Evolutionary conservation across 2,329 filamentous ascomycete genomes (phyloP).

Genomic region (Coniochaeta pulveracea): DNA sequence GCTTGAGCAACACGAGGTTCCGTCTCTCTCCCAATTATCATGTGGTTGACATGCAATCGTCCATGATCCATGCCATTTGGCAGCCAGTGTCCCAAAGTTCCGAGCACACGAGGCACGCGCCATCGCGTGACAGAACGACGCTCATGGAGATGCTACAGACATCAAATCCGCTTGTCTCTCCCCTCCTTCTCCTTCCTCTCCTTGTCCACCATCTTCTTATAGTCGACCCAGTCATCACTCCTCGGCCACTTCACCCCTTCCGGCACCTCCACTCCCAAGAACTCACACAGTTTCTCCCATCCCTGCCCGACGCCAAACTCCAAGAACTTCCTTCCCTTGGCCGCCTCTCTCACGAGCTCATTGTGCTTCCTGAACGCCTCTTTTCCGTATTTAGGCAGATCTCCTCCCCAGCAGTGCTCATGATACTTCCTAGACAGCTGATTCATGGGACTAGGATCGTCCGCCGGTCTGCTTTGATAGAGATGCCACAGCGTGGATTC

Average conservation of each 20-base stretch:
- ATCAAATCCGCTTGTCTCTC: neutral
- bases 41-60: too few species aligned
- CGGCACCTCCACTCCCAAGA: slow-evolving; percentile 14
- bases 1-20: too few species aligned
- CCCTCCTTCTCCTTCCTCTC: slow-evolving; percentile 6
- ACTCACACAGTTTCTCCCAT: slow-evolving; percentile 17
- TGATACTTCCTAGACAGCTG: slow-evolving; percentile 15
- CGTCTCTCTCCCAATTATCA: too few species aligned
- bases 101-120: too few species aligned
- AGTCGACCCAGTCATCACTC: slow-evolving; percentile 18
- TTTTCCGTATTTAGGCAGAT: slow-evolving; percentile 13
- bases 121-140: too few species aligned
- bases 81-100: too few species aligned
- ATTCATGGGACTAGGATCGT: slow-evolving; percentile 13
- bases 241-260: slow-evolving; percentile 13
- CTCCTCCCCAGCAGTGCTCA: slow-evolving; percentile 16
- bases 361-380: slow-evolving; percentile 16
- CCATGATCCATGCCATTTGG: too few species aligned
- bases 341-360: slow-evolving; percentile 10
- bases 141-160: too few species aligned
- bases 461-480: slow-evolving; percentile 8
- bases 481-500: slow-evolving; percentile 16
- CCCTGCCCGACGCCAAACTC: slow-evolving; percentile 15
- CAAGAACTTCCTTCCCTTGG: slow-evolving; percentile 12
- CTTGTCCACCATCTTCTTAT: slow-evolving; percentile 14